Conservation (phyloP, 768 basidiomycete species). For the Lyophyllum atratum region DNA sequence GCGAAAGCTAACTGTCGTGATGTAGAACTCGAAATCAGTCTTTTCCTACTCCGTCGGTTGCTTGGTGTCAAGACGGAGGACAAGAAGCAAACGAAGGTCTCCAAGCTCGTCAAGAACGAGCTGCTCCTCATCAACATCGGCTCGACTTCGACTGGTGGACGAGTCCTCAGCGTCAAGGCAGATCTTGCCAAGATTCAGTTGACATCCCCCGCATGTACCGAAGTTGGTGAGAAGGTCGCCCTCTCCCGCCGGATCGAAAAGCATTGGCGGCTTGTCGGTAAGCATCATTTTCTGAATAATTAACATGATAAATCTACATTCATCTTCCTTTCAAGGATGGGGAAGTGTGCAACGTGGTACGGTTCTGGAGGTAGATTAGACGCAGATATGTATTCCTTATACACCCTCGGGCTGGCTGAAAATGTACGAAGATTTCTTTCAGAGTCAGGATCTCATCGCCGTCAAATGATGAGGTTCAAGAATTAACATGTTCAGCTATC, state of each 20-base stretch:
- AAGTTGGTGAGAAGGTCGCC: constrained; percentile 97
- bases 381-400: constrained; percentile 10
- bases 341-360: constrained; percentile 88
- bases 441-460: not conserved
- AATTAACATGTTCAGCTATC: not conserved
- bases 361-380: constrained; percentile 75
- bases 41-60: constrained; percentile 93
- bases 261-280: constrained; percentile 96
- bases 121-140: constrained; percentile 96
- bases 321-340: constrained; percentile 40
- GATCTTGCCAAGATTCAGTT: constrained; percentile 94
- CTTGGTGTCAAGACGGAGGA: constrained; percentile 99
- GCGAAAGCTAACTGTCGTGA: not conserved
- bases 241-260: constrained; percentile 94
- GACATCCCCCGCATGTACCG: constrained; percentile 94
- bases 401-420: constrained; percentile 1
- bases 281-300: constrained; percentile 32
- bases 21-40: constrained; percentile 84
- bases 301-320: constrained; percentile 2
- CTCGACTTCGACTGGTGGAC: constrained; percentile 95
- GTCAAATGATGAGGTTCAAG: not conserved
- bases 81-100: constrained; percentile 96
- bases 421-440: not conserved
- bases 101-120: constrained; percentile 90
- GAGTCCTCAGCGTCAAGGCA: constrained; percentile 91